Percentiles rank a stretch among this genome's conserved stretches.
phyloP scores from a whole-genome alignment of 1,284 basidiomycete genomes.

The Chiua sp. region DNA sequence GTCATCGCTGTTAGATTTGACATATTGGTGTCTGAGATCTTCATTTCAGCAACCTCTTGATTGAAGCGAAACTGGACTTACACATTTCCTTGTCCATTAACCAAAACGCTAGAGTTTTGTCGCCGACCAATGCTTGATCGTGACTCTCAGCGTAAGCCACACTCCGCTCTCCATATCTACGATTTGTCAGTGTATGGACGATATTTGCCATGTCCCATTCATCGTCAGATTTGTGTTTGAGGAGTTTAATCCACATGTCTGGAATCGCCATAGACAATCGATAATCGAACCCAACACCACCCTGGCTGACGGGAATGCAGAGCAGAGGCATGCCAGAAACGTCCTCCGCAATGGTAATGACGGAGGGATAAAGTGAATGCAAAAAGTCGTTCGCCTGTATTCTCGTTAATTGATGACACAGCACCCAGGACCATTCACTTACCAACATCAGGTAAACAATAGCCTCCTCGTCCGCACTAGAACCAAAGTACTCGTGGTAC shows the following conservation, averaged over 20 bases:
- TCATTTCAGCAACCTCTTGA: constrained; percentile 38
- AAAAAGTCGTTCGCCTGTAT: constrained; percentile 90
- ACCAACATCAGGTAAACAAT: constrained; percentile 98
- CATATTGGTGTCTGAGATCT: constrained; percentile 87
- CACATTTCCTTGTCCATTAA: constrained; percentile 99
- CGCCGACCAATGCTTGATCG: constrained; percentile 97
- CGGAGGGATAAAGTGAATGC: constrained; percentile 79
- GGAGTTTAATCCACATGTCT: constrained; percentile 99
- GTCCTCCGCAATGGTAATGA: constrained; percentile 96
- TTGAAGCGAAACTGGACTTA: constrained; percentile 43
- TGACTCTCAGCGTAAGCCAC: constrained; percentile 97
- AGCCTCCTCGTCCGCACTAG: constrained; percentile 84
- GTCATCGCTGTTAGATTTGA: constrained; percentile 90
- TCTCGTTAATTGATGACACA: constrained; percentile 12
- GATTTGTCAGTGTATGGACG: constrained; percentile 89
- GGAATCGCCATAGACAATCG: constrained; percentile 98
- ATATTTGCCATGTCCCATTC: constrained; percentile 92
- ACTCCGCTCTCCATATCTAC: constrained; percentile 89
- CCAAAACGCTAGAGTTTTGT: constrained; percentile 99
- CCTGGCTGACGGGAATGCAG: constrained; percentile 78
- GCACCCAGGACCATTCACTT: constrained; percentile 38
- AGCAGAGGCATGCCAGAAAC: constrained; percentile 98
- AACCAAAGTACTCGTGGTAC: constrained; percentile 98
- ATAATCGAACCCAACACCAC: constrained; percentile 98
- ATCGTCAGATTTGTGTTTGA: constrained; percentile 91